phyloP scores from a whole-genome alignment of 768 basidiomycete species.

The Podaxis sp. region DNA sequence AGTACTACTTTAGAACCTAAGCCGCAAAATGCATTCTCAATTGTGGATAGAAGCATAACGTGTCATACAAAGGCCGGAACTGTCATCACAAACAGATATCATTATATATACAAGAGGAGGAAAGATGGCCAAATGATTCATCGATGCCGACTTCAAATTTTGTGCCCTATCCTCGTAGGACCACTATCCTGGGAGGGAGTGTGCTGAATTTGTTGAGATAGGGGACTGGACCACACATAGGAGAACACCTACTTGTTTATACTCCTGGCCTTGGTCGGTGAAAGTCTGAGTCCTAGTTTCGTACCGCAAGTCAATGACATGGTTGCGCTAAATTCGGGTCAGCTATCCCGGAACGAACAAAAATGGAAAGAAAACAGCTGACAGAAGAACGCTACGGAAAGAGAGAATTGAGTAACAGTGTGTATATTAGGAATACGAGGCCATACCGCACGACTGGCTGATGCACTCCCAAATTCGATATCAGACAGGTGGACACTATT shows the following conservation, averaged over 20 bases:
- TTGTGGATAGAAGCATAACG: no score
- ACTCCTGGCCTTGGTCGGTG: not conserved
- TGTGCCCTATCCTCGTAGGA: not conserved
- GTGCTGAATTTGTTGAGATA: not conserved
- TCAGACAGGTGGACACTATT: slow-evolving; percentile 20
- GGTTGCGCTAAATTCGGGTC: not conserved
- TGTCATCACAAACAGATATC: not conserved
- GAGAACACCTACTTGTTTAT: not conserved
- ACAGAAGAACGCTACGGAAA: slow-evolving; percentile 3
- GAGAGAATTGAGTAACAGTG: not conserved
- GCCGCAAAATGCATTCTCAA: no score
- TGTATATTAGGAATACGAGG: not conserved
- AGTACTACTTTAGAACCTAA: no score
- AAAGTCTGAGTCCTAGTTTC: slow-evolving; percentile 2
- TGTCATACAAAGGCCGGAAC: no score
- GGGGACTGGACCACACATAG: not conserved
- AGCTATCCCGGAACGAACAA: not conserved
- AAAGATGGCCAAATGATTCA: not conserved
- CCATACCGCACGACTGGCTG: slow-evolving; percentile 5
- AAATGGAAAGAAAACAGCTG: not conserved
- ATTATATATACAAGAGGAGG: not conserved
- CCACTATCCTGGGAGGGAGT: not conserved
- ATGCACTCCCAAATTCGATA: slow-evolving; percentile 9
- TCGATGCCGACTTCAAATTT: not conserved
- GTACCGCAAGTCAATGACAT: not conserved